phyloP scores from a whole-genome alignment of 805 yeast genomes.

The Wickerhamiella sorbophila region DNA sequence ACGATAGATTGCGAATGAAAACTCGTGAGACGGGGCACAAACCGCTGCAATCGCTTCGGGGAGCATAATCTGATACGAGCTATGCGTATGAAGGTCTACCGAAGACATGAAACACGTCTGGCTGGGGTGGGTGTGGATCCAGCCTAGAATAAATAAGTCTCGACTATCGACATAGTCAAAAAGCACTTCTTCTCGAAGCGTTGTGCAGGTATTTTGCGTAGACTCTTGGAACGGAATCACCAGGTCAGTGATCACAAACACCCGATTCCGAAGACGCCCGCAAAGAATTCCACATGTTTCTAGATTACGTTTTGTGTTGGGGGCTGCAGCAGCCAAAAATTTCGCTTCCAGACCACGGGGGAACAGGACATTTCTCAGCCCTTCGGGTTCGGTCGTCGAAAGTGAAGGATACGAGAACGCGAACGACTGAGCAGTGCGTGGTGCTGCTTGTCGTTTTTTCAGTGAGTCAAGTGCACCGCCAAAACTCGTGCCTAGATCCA shows the following conservation, averaged over 20 bases:
- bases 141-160: constrained; percentile 50
- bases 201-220: constrained; percentile 47
- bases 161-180: constrained; percentile 41
- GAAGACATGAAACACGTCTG: constrained; percentile 57
- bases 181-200: constrained; percentile 43
- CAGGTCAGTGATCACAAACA: constrained; percentile 47
- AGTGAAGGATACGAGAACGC: neutral
- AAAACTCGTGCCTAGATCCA: neutral
- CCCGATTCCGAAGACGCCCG: constrained; percentile 45
- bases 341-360: constrained; percentile 31
- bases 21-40: constrained; percentile 39
- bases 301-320: constrained; percentile 36
- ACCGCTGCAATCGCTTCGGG: constrained; percentile 59
- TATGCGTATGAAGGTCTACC: constrained; percentile 54
- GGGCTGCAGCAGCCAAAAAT: constrained; percentile 34
- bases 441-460: neutral
- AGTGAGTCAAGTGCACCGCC: neutral
- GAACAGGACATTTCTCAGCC: constrained; percentile 35
- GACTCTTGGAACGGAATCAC: constrained; percentile 51
- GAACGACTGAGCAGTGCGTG: neutral
- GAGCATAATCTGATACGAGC: constrained; percentile 53
- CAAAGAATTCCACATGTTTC: constrained; percentile 59
- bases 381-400: constrained; percentile 1
- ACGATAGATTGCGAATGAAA: constrained; percentile 42
- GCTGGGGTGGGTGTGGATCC: constrained; percentile 67